Evolutionary conservation across 352 stramenopile genomes (phyloP), one percentile per base, ranked within the genome.

Genomic region (Pythium dissotocum): DNA sequence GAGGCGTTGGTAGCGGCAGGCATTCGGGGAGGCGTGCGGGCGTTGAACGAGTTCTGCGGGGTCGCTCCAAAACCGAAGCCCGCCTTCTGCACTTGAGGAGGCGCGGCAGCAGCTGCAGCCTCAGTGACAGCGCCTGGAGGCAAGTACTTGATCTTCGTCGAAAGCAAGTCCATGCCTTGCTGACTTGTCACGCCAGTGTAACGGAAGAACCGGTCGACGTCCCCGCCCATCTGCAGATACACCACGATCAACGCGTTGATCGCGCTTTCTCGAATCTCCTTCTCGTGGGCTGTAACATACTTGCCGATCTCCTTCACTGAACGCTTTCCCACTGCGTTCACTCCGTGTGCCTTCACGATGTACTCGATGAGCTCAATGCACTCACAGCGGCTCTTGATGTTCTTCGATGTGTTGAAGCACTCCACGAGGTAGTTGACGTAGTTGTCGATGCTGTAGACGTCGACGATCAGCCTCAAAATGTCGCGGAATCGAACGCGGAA

Each of bases 321-420:
- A 33, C 85, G 88, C 49, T 90, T 90, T 21, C 88, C 87, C 10
- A 94, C 64, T 14, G 83, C 63, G 5, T 88, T 81, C 14, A 90
- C 79, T 0, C 87, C 87, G 24, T 89, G 76, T 13, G 67, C 70
- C 13, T 79, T 78, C 12, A 91, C 81, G 44, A 96, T 88, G 38
- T 85, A 88, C 72, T 94, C 87, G 14, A 94, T 69, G 40, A 94
- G 57, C 64, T 94, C 85, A 28, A 96, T 90, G 65, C 88, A 96
- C 56, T 93, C 87, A 48, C 82, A 93, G 14, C 87, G 82, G 56
- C 87, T 96, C 44, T 93, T 92, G 69, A 87, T 93, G 65, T 95
- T 96, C 70, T 95, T 96, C 10, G 83, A 92, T 12, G 71, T 79
- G 42, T 82, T 93, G 60, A 96, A 88, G 69, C 88, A 93, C n/a